Evolutionary conservation across 179 eudicot species (phyloP).

Genomic region (Camellia oleifera): DNA sequence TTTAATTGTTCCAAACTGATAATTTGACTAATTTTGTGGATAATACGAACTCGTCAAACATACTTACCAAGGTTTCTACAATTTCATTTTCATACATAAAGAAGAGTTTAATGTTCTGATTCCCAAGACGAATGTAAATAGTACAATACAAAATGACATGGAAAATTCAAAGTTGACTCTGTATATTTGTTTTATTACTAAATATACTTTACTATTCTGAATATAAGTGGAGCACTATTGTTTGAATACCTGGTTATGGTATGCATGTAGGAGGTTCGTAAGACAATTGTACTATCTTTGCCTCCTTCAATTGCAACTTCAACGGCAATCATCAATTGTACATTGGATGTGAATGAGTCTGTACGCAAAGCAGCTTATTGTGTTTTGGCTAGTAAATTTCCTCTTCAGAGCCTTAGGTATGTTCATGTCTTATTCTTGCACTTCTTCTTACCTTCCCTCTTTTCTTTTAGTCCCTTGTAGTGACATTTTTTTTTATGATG

Average conservation of each 20-base stretch:
- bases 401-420: constrained; percentile 97
- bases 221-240: background rate
- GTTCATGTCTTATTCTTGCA: background rate
- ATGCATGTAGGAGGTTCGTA: constrained; percentile 80
- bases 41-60: constrained; percentile 1
- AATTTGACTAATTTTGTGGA: background rate
- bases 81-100: background rate
- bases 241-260: background rate
- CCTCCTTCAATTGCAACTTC: constrained; percentile 82
- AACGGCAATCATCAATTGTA: constrained; percentile 65
- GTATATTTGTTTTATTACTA: background rate
- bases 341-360: constrained; percentile 86
- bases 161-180: background rate
- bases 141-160: background rate
- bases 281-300: constrained; percentile 72
- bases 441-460: constrained; percentile 7
- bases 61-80: background rate
- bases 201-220: background rate
- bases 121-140: background rate
- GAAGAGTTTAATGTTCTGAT: background rate
- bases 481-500: background rate
- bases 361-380: constrained; percentile 89
- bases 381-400: constrained; percentile 88
- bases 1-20: background rate
- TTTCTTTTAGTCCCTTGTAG: background rate